Percentiles rank a stretch among this genome's conserved stretches.
These are phyloP conservation scores for Prunus davidiana DNA, from an alignment of 306 rosid species.

Conservation along the genomic window DNA sequence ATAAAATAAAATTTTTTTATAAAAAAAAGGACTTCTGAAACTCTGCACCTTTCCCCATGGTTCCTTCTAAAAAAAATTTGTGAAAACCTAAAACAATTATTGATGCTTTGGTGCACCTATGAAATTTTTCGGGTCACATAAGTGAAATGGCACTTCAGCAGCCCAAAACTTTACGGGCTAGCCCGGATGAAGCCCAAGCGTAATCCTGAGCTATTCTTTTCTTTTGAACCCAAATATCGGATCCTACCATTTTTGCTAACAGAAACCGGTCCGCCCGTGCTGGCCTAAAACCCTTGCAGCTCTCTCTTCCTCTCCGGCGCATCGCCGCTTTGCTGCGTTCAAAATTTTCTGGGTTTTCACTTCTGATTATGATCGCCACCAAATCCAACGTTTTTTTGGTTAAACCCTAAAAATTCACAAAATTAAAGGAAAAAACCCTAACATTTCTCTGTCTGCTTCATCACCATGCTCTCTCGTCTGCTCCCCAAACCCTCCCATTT, in stretches of 20 bases:
- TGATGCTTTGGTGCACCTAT: no score
- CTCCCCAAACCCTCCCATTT: slow-evolving; percentile 67
- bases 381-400: neutral
- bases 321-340: neutral
- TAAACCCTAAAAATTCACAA: neutral
- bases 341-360: neutral
- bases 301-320: neutral
- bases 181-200: neutral
- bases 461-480: slow-evolving; percentile 83
- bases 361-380: neutral
- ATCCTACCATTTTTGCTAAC: neutral
- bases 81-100: no score
- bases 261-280: neutral
- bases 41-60: no score
- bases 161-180: no score
- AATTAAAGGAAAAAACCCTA: neutral
- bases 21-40: no score
- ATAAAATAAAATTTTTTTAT: no score
- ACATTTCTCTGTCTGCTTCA: neutral
- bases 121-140: no score
- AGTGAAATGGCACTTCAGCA: no score
- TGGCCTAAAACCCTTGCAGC: neutral
- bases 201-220: no score
- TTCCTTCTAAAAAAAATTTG: no score
- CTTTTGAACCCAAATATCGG: neutral